Evolutionary conservation across 2,329 filamentous ascomycete species (phyloP).

Genomic region (Balansia obtecta): DNA sequence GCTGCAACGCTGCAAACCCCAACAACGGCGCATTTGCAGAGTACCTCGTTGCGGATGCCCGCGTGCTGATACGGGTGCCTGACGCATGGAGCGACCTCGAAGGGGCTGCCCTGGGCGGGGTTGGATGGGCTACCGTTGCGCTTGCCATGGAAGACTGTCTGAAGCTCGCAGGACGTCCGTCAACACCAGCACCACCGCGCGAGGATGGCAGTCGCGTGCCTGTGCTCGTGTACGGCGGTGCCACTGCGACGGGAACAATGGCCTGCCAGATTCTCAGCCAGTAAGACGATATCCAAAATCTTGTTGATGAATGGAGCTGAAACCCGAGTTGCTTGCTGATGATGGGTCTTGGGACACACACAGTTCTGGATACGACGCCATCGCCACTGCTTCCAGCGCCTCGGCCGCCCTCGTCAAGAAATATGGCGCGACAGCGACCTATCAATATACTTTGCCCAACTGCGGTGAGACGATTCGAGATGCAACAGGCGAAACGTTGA

Average conservation of each 20-base stretch:
- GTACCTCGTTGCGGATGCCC: conserved; percentile 2
- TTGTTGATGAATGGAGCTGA: not conserved
- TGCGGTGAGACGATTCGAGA: not conserved
- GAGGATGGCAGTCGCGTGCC: conserved; percentile 4
- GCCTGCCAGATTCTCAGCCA: conserved; percentile 15
- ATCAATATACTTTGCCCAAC: not conserved
- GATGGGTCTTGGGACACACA: too few relatives aligned
- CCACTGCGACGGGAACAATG: conserved; percentile 17
- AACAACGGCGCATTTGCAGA: not conserved
- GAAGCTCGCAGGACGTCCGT: conserved; percentile 5
- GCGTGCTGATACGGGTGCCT: conserved; percentile 10
- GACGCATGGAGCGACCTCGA: conserved; percentile 10
- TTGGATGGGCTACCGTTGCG: conserved; percentile 13
- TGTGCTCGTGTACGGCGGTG: conserved; percentile 18
- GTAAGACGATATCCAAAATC: conserved; percentile 8
- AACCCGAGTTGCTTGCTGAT: too few relatives aligned
- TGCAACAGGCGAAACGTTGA: not conserved
- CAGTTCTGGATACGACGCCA: conserved; percentile 2
- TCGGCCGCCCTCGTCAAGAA: not conserved
- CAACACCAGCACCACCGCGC: not conserved
- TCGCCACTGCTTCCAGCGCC: not conserved
- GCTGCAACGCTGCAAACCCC: not conserved
- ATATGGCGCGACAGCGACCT: not conserved
- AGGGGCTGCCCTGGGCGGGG: conserved; percentile 13
- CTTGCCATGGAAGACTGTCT: conserved; percentile 9